Base-by-base conservation (phyloP, 805 yeast species). In the Yarrowia sp. region DNA sequence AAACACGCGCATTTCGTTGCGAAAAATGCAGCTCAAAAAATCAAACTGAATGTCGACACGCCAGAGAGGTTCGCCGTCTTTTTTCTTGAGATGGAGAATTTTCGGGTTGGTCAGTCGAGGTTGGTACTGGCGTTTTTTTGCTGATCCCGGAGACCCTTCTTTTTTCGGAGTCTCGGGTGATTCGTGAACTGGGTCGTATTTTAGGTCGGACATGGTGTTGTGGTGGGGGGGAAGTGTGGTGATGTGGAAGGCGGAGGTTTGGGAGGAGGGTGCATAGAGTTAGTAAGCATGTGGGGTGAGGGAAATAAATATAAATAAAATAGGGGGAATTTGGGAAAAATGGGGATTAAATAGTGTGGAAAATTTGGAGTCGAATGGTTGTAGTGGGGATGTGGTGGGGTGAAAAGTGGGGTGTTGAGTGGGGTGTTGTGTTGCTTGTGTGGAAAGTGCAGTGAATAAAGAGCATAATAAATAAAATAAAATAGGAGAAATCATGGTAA, bases 11-110 rank as follows among this genome's bases (percentile, higher is more conserved):
- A 81, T 76, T 33, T 81, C 78, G 72, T 91, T 88, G 70, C 82
- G 80, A 71, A 93, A 88, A 9, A 93, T 75, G 32, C 79, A 78
- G 55, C 80, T 77, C 64, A 93, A 77, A 69, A 92, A 90, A 69
- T 88, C 92, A 74, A 86, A 89, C 74, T 92, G 97, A 65, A 93
- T 87, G 71, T 93, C 98, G 65, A 78, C 82, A 57, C 98, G 81
- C 88, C 95, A 89, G 66, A 92, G 85, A 18, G 96, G 96, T 71
- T 89, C 96, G 6, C 98, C 97, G 72, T 93, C 98, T 17, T 85
- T 81, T 73, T 92, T 93, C 75, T 93, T 93, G 70, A 93, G 71
- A 65, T 78, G 81, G 38, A 74, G 69, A 42, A 78, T 72, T 66
- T 75, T 76, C 44, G 78, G 66, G 39, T 45, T 61, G 58, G 65